Evolutionary conservation across 1,139 yeast genomes (phyloP).

Genomic region (Candida mesenterica): DNA sequence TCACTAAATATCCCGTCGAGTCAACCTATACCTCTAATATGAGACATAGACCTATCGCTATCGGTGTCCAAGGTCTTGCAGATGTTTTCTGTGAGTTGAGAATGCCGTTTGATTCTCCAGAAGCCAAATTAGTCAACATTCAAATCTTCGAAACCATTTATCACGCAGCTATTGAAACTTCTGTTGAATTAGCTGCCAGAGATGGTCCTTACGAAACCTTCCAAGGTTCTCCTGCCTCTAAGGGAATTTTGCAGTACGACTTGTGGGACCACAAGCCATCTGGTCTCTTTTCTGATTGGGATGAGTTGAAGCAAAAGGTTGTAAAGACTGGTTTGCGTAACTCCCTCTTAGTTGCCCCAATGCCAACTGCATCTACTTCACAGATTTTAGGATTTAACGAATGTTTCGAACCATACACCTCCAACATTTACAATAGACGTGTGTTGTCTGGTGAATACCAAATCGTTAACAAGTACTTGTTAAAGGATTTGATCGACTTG

Average conservation of each 20-base stretch:
- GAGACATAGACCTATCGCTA: slow-evolving; percentile 60
- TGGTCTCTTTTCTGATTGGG: slow-evolving; percentile 56
- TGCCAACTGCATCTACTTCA: slow-evolving; percentile 67
- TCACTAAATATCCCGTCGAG: slow-evolving; percentile 55
- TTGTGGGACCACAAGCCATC: slow-evolving; percentile 60
- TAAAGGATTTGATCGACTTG: slow-evolving; percentile 53
- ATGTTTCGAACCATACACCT: slow-evolving; percentile 63
- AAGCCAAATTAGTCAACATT: slow-evolving; percentile 54
- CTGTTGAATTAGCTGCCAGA: slow-evolving; percentile 49
- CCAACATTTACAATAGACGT: slow-evolving; percentile 59
- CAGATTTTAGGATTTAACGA: slow-evolving; percentile 61
- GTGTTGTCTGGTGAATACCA: slow-evolving; percentile 63
- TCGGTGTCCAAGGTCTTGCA: slow-evolving; percentile 65
- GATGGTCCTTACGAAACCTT: slow-evolving; percentile 51
- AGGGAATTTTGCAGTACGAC: slow-evolving; percentile 56
- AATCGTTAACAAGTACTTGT: slow-evolving; percentile 55
- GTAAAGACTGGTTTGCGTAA: slow-evolving; percentile 52
- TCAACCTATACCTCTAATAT: slow-evolving; percentile 52
- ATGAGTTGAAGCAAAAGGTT: slow-evolving; percentile 43
- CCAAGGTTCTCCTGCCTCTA: slow-evolving; percentile 59
- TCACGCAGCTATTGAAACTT: slow-evolving; percentile 58
- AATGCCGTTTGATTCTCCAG: slow-evolving; percentile 56
- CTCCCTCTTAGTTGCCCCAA: slow-evolving; percentile 61
- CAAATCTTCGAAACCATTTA: slow-evolving; percentile 62
- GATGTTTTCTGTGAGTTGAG: slow-evolving; percentile 57